phyloP scores from a whole-genome alignment of 768 basidiomycete genomes.

The Exsudoporus frostii region DNA sequence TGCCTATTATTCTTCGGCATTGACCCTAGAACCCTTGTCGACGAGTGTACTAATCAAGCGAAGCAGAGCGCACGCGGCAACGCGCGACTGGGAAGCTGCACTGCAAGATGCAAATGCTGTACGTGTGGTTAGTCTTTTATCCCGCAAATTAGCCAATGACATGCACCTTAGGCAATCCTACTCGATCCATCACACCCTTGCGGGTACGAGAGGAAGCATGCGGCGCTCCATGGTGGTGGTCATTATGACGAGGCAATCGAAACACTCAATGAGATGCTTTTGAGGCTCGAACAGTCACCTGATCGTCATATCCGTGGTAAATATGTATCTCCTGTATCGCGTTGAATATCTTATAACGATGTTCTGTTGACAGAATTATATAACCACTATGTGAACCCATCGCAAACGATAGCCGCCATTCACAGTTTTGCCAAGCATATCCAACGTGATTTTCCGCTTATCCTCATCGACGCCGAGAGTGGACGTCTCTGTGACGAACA shows the following conservation, averaged over 20 bases:
- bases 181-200: conserved; percentile 8
- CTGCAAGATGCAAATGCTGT: conserved; percentile 11
- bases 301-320: conserved; percentile 3
- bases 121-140: not conserved
- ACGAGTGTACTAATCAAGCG: conserved; percentile 5
- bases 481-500: conserved; percentile 15
- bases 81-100: not conserved
- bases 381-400: conserved; percentile 3
- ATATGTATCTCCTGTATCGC: not conserved
- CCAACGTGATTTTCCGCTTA: conserved; percentile 7
- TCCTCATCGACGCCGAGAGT: conserved; percentile 13
- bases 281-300: conserved; percentile 1
- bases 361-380: not conserved
- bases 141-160: not conserved
- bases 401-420: conserved; percentile 2
- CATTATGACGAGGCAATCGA: conserved; percentile 18
- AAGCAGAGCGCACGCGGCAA: conserved; percentile 1
- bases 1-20: conserved; percentile 6
- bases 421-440: not conserved
- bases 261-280: conserved; percentile 4
- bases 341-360: not conserved
- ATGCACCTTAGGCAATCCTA: conserved; percentile 5
- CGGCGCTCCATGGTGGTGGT: conserved; percentile 12
- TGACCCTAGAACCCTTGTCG: conserved; percentile 2
- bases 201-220: conserved; percentile 10